A percentile compares a stretch with the other conserved stretches of the same genome.
These are phyloP conservation scores for Monilinia laxa DNA, from an alignment of 2,329 filamentous ascomycete genomes.

Conservation along the genomic window DNA sequence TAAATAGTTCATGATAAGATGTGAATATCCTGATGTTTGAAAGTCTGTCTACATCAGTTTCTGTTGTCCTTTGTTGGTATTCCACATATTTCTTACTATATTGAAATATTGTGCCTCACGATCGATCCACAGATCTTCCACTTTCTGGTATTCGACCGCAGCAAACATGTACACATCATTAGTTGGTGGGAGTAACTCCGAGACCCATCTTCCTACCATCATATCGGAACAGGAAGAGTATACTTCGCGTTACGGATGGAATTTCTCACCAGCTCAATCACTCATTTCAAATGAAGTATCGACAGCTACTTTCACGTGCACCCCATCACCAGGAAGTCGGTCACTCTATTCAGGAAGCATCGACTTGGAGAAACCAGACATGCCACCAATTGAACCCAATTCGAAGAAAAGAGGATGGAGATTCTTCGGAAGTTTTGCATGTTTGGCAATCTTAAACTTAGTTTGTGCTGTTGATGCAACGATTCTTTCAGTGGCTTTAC, in stretches of 20 bases:
- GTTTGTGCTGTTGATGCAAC: slow-evolving; percentile 67
- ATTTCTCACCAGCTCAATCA: background rate
- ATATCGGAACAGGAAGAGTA: background rate
- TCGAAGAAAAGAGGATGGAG: slow-evolving; percentile 25
- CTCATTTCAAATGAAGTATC: slow-evolving; percentile 1
- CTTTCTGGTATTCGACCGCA: background rate
- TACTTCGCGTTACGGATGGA: background rate
- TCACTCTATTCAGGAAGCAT: background rate
- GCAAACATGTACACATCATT: slow-evolving; percentile 10
- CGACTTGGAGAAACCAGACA: background rate
- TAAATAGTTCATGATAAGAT: background rate
- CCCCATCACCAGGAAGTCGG: background rate
- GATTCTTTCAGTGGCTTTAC: slow-evolving; percentile 46
- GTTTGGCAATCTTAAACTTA: slow-evolving; percentile 41
- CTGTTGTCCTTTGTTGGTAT: background rate
- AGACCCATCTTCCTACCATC: background rate
- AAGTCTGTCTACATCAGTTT: background rate
- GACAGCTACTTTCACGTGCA: background rate
- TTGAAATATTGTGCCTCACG: background rate
- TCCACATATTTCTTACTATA: background rate
- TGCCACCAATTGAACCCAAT: background rate
- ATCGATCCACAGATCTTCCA: background rate
- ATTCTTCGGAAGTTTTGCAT: slow-evolving; percentile 34
- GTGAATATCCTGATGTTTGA: background rate
- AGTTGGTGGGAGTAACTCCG: background rate